phyloP scores from a whole-genome alignment of 768 basidiomycete genomes.

The Lentinula detonsa region DNA sequence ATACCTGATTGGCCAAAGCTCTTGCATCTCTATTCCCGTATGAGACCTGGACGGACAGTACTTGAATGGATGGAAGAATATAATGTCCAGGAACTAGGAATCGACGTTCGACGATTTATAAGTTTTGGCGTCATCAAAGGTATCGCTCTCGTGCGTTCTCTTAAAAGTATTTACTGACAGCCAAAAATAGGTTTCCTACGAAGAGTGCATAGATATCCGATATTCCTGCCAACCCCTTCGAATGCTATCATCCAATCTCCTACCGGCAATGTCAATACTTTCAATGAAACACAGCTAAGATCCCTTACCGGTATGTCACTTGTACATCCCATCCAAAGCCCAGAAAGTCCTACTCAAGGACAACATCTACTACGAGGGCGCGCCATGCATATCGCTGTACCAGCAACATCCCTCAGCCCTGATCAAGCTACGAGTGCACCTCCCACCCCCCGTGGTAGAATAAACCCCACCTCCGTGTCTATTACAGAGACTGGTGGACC shows the following conservation, averaged over 20 bases:
- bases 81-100: constrained; percentile 62
- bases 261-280: constrained; percentile 7
- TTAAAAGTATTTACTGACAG: background rate
- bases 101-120: constrained; percentile 91
- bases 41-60: constrained; percentile 79
- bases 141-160: constrained; percentile 13
- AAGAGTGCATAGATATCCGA: constrained; percentile 89
- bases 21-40: constrained; percentile 77
- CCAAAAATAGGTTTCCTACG: constrained; percentile 74
- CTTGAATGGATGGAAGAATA: constrained; percentile 84
- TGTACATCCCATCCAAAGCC: background rate
- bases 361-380: constrained; percentile 19
- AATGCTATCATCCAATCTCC: constrained; percentile 20
- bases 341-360: constrained; percentile 4
- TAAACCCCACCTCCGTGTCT: background rate
- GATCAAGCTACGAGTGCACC: constrained; percentile 10
- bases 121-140: constrained; percentile 97
- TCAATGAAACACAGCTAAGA: constrained; percentile 28
- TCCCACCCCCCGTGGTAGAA: constrained; percentile 9
- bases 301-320: constrained; percentile 20
- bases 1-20: constrained; percentile 86
- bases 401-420: constrained; percentile 19
- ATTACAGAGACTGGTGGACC: background rate
- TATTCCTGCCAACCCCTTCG: constrained; percentile 45
- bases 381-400: constrained; percentile 20